These are phyloP conservation scores for Liquidambar formosana DNA, from an alignment of 164 flowering plant species.

Conservation along the genomic window DNA sequence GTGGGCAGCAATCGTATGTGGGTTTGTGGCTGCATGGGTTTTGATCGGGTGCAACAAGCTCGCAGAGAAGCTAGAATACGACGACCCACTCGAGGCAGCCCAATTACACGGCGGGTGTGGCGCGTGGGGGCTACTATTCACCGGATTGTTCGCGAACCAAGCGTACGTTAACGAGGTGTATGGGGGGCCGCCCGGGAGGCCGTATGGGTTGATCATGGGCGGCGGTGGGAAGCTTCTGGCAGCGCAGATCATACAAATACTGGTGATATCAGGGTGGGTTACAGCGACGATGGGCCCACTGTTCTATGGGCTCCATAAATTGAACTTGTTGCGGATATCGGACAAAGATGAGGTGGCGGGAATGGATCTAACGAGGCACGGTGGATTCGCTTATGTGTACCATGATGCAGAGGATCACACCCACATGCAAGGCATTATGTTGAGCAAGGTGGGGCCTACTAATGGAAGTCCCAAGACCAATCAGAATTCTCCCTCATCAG, in stretches of 20 bases:
- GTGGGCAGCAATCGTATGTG: constrained; percentile 36
- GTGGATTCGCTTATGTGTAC: constrained; percentile 33
- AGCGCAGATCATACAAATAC: constrained; percentile 24
- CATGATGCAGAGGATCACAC: constrained; percentile 24
- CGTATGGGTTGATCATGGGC: constrained; percentile 33
- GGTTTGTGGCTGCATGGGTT: constrained; percentile 33
- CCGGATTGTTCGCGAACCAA: constrained; percentile 24
- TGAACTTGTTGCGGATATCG: constrained; percentile 26
- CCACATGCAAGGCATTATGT: not conserved
- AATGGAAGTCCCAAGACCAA: constrained; percentile 2
- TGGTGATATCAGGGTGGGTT: constrained; percentile 31
- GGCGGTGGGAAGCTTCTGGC: constrained; percentile 30
- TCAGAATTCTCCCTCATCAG: constrained; percentile 2
- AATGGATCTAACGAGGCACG: constrained; percentile 32
- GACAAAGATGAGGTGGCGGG: constrained; percentile 26
- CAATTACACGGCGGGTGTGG: constrained; percentile 37
- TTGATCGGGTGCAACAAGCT: constrained; percentile 26
- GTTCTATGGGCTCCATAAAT: constrained; percentile 17
- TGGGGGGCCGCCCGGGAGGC: constrained; percentile 12
- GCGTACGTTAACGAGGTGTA: constrained; percentile 25
- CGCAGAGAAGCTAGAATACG: constrained; percentile 24
- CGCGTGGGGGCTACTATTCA: constrained; percentile 32
- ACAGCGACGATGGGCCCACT: constrained; percentile 28
- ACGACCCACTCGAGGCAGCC: constrained; percentile 37
- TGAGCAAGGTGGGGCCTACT: constrained; percentile 14